A percentile compares a stretch with the other conserved stretches of the same genome.
phyloP scores from a whole-genome alignment of 2,329 filamentous ascomycete species.

The Colletotrichum lentis region DNA sequence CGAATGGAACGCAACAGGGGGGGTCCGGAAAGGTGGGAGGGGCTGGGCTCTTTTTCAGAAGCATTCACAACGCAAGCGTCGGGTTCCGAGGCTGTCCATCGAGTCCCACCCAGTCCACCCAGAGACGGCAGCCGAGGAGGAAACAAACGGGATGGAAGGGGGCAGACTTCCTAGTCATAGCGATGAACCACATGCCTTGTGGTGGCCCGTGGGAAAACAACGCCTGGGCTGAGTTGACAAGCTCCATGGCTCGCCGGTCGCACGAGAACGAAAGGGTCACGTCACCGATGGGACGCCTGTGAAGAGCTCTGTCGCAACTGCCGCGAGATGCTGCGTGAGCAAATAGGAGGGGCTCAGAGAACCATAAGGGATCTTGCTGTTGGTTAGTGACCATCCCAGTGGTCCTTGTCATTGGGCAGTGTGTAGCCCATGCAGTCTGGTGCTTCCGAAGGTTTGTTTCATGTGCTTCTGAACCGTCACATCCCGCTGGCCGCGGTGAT shows the following conservation, averaged over 20 bases:
- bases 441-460: conserved; percentile 36
- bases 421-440: conserved; percentile 16
- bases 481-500: neutral
- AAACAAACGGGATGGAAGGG: neutral
- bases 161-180: conserved; percentile 28
- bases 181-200: conserved; percentile 26
- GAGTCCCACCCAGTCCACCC: neutral
- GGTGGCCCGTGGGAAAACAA: neutral
- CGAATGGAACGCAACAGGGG: neutral
- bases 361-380: conserved; percentile 3
- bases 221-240: conserved; percentile 11
- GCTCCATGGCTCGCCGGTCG: conserved; percentile 21
- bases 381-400: conserved; percentile 7
- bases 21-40: neutral
- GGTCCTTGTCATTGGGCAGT: conserved; percentile 14
- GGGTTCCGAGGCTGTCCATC: conserved; percentile 14
- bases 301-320: conserved; percentile 24
- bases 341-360: conserved; percentile 1
- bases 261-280: conserved; percentile 14
- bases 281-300: conserved; percentile 34
- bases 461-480: conserved; percentile 27
- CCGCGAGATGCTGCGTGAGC: neutral
- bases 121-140: neutral
- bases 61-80: neutral
- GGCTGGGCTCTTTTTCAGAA: conserved; percentile 31